These are phyloP conservation scores for Mrakia frigida DNA, from an alignment of 768 basidiomycete species.

Conservation along the genomic window DNA sequence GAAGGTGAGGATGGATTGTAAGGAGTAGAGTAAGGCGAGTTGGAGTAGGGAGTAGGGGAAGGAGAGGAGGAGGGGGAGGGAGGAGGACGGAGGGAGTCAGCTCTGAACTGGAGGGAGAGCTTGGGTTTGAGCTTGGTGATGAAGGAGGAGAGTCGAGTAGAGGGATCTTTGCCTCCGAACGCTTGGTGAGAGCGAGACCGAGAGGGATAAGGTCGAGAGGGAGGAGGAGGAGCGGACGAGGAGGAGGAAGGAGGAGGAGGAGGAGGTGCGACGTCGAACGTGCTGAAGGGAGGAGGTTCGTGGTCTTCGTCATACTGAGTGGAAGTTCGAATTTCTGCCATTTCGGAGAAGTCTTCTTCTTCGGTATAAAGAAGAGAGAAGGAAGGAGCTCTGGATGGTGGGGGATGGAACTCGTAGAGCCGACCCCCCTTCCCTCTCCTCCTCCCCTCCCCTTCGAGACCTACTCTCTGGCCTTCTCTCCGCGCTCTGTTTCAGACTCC, in stretches of 20 bases:
- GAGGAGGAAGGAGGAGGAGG: background rate
- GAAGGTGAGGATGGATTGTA: background rate
- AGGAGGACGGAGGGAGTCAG: background rate
- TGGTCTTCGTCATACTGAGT: background rate
- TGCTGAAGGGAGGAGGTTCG: background rate
- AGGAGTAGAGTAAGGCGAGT: background rate
- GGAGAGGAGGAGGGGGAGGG: constrained; percentile 1
- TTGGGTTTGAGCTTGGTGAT: constrained; percentile 7
- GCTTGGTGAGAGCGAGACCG: background rate
- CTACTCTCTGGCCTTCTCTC: too few species aligned
- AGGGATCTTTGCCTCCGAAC: background rate
- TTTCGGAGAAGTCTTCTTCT: background rate
- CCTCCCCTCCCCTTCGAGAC: background rate
- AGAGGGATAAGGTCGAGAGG: background rate
- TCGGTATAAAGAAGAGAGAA: too few species aligned
- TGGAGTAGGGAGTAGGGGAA: background rate
- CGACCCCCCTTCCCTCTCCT: background rate
- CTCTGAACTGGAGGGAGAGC: constrained; percentile 17
- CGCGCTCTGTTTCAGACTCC: background rate
- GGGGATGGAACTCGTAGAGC: background rate
- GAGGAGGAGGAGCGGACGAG: too few species aligned
- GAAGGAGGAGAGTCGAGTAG: background rate
- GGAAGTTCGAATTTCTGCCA: background rate
- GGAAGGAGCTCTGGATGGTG: background rate
- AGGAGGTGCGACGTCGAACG: background rate